These are phyloP conservation scores for Amylocarpus encephaloides DNA, from an alignment of 2,329 filamentous ascomycete species.

Conservation along the genomic window DNA sequence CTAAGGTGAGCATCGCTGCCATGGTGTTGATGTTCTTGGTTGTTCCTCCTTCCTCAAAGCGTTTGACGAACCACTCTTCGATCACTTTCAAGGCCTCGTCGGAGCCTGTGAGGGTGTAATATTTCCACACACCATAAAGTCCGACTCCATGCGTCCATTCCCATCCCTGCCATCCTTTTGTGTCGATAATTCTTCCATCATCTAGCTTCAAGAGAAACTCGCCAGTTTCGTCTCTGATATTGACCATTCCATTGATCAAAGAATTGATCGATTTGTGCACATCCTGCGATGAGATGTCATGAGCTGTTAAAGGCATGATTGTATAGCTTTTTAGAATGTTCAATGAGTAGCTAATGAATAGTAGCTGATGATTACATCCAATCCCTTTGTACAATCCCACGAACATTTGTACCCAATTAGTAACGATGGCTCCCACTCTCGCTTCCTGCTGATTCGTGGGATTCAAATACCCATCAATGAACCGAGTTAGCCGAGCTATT, in stretches of 20 bases:
- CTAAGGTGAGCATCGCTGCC: slow-evolving; percentile 69
- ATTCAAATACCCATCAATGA: neutral
- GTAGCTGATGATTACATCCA: no score
- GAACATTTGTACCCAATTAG: no score
- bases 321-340: neutral
- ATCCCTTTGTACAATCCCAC: no score
- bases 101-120: slow-evolving; percentile 66
- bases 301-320: slow-evolving; percentile 5
- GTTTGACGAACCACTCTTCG: slow-evolving; percentile 64
- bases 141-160: slow-evolving; percentile 79
- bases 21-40: slow-evolving; percentile 86
- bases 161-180: slow-evolving; percentile 79
- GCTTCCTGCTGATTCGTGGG: neutral
- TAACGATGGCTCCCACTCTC: no score
- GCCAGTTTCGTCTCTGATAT: slow-evolving; percentile 69
- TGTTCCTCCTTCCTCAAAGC: slow-evolving; percentile 48
- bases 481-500: neutral
- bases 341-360: no score
- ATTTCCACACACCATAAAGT: slow-evolving; percentile 76
- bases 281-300: slow-evolving; percentile 3
- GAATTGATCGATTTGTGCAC: slow-evolving; percentile 8
- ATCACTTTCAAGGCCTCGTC: slow-evolving; percentile 56
- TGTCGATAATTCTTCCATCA: slow-evolving; percentile 63
- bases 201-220: slow-evolving; percentile 65
- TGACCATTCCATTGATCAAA: slow-evolving; percentile 45